Evolutionary conservation across 805 yeast genomes (phyloP).

Genomic region (Cyberlindnera maritima): DNA sequence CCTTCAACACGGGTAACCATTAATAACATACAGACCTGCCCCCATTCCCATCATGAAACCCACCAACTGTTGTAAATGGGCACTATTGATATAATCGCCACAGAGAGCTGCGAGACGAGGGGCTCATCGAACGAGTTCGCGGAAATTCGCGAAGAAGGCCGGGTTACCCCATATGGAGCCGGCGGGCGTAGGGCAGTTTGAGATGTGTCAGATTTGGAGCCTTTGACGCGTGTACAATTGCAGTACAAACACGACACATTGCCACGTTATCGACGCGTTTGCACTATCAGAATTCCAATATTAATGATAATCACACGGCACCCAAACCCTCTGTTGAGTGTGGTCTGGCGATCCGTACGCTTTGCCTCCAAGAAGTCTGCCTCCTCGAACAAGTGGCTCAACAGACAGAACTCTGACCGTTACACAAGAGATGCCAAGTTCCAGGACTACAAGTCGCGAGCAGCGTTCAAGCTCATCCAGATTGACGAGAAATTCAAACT

Average conservation of each 20-base stretch:
- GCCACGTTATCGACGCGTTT: too few relatives aligned
- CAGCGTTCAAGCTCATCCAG: conserved; percentile 85
- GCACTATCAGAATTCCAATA: too few relatives aligned
- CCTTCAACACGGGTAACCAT: too few relatives aligned
- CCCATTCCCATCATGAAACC: too few relatives aligned
- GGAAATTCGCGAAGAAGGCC: background rate
- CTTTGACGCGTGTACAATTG: background rate
- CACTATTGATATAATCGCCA: too few relatives aligned
- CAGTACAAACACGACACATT: background rate
- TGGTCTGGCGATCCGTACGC: conserved; percentile 10
- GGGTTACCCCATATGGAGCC: too few relatives aligned
- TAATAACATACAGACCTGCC: too few relatives aligned
- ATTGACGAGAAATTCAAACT: conserved; percentile 62
- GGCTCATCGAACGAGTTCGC: conserved; percentile 3
- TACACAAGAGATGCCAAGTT: conserved; percentile 66
- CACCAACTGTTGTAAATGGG: background rate
- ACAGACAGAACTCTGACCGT: conserved; percentile 63
- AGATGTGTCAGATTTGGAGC: too few relatives aligned
- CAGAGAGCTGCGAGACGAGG: too few relatives aligned
- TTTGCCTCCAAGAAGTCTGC: conserved; percentile 32
- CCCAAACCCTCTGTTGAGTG: background rate
- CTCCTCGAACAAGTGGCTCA: conserved; percentile 72
- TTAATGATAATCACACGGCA: background rate
- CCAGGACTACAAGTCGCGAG: conserved; percentile 71
- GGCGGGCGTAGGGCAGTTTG: too few relatives aligned